Evolutionary conservation across 306 rosid genomes (phyloP).

Genomic region (Glycyrrhiza uralensis): DNA sequence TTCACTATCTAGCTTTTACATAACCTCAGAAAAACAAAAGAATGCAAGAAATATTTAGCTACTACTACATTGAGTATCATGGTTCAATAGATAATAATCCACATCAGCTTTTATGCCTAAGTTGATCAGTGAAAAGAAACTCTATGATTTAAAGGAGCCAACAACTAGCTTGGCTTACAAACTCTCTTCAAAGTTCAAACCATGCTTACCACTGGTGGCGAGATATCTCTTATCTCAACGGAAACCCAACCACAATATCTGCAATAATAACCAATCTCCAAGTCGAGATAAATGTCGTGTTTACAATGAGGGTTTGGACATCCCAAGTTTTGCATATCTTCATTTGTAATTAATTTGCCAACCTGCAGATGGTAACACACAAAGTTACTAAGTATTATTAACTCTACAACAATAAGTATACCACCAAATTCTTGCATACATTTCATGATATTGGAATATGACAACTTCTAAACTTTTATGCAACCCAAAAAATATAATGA

Average conservation of each 20-base stretch:
- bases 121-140: neutral
- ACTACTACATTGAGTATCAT: neutral
- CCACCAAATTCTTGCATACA: too few relatives aligned
- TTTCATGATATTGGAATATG: too few relatives aligned
- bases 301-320: neutral
- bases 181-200: neutral
- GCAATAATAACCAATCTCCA: slow-evolving; percentile 33
- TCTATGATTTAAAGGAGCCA: neutral
- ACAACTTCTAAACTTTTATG: too few relatives aligned
- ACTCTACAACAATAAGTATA: too few relatives aligned
- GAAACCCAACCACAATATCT: neutral
- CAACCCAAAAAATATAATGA: too few relatives aligned
- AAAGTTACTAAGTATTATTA: neutral
- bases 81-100: neutral
- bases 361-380: slow-evolving; percentile 26
- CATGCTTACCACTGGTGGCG: slow-evolving; percentile 28
- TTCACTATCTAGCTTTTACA: neutral
- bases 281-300: slow-evolving; percentile 14
- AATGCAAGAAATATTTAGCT: neutral
- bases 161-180: neutral
- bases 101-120: neutral
- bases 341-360: neutral
- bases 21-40: neutral
- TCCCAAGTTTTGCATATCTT: neutral
- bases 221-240: slow-evolving; percentile 18